Percentiles rank a stretch among this genome's conserved stretches.
Conservation (phyloP, 129 eudicot genomes). For the Flaveria brownii region DNA sequence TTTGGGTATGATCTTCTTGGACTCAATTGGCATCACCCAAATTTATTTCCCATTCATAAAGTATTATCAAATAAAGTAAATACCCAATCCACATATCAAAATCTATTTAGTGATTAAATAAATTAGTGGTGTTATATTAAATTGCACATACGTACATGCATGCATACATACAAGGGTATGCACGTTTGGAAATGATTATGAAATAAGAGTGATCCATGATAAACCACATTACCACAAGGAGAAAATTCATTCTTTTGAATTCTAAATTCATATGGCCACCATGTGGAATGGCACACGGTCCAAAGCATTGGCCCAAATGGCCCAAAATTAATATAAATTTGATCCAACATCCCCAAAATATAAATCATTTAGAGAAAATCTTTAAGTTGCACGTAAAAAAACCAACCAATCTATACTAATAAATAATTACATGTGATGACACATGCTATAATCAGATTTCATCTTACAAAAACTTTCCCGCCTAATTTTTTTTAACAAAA, state of each 20-base stretch:
- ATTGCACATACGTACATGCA: background rate
- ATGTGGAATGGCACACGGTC: background rate
- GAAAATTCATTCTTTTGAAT: background rate
- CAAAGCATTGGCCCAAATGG: background rate
- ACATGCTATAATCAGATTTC: too few relatives aligned
- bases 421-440: too few relatives aligned
- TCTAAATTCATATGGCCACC: too few relatives aligned
- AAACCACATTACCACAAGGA: background rate
- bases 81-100: constrained; percentile 18
- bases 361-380: too few relatives aligned
- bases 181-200: background rate
- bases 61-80: constrained; percentile 17
- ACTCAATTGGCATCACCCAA: constrained; percentile 16
- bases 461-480: too few relatives aligned
- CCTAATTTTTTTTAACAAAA: too few relatives aligned
- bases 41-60: constrained; percentile 27
- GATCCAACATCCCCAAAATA: background rate
- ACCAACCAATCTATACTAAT: too few relatives aligned
- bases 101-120: background rate
- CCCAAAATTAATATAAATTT: background rate
- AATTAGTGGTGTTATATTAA: background rate
- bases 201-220: background rate
- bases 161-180: background rate
- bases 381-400: too few relatives aligned
- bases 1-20: constrained; percentile 19